A percentile compares a stretch with the other conserved stretches of the same genome.
phyloP scores from a whole-genome alignment of 2,329 filamentous ascomycete genomes.

The Phyllosticta citrichinensis region DNA sequence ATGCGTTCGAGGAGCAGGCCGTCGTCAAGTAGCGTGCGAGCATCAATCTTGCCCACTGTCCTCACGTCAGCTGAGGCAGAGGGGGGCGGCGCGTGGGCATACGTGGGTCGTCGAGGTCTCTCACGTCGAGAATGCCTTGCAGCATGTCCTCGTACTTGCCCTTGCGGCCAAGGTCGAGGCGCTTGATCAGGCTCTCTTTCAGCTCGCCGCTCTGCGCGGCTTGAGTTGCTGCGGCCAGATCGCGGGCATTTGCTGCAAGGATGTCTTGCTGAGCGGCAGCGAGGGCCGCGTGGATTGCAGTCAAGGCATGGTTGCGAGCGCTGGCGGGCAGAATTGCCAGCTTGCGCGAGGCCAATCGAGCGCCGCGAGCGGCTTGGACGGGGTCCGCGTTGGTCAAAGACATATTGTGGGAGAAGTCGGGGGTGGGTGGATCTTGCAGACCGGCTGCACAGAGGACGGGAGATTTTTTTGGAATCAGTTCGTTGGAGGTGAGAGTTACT shows the following conservation, averaged over 20 bases:
- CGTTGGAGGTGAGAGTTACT: neutral
- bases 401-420: slow-evolving; percentile 44
- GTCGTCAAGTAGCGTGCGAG: slow-evolving; percentile 79
- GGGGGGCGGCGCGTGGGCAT: slow-evolving; percentile 22
- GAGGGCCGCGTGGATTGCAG: slow-evolving; percentile 72
- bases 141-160: slow-evolving; percentile 99
- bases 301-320: slow-evolving; percentile 76
- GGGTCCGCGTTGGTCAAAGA: slow-evolving; percentile 82
- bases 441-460: neutral
- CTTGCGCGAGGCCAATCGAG: slow-evolving; percentile 70
- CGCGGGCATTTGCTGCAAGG: slow-evolving; percentile 74
- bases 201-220: slow-evolving; percentile 67
- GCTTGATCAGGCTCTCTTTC: slow-evolving; percentile 73
- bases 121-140: slow-evolving; percentile 83
- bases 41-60: slow-evolving; percentile 70
- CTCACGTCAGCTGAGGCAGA: neutral
- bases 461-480: neutral
- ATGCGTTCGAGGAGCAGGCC: slow-evolving; percentile 77
- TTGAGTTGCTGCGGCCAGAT: slow-evolving; percentile 63
- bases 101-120: slow-evolving; percentile 77
- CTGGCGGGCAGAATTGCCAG: slow-evolving; percentile 68
- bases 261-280: slow-evolving; percentile 60
- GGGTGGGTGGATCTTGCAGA: neutral
- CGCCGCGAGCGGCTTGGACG: slow-evolving; percentile 63
- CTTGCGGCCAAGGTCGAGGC: slow-evolving; percentile 73